Base-by-base conservation (phyloP, 805 yeast species). In the Wickerhamomyces canadensis region DNA sequence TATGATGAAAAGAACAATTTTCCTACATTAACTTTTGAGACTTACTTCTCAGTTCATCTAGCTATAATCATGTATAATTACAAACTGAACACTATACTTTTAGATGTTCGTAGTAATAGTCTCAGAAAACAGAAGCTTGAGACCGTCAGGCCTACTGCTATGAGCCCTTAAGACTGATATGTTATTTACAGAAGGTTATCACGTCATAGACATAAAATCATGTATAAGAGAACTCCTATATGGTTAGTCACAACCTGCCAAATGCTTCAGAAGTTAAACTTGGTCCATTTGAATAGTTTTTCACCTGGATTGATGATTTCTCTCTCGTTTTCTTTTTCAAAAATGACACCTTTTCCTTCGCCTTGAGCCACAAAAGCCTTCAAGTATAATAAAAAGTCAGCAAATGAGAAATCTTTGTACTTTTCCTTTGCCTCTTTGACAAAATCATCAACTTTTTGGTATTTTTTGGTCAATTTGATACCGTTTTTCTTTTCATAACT, bases 221-320 rank as follows among this genome's bases (percentile, higher is more conserved):
- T 8, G 11, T 11, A 11, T 22, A 22, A 22, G 8, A 8, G 8
- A 14, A 24, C n/a, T 24, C n/a, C n/a, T 28, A 28, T 13, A 28
- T 18, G 22, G 22, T 26, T n/a, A n/a, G n/a, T n/a, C n/a, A n/a
- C n/a, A n/a, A n/a, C n/a, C n/a, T n/a, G n/a, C n/a, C n/a, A n/a
- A n/a, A n/a, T n/a, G n/a, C n/a, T n/a, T 38, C 26, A 47, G 31
- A 41, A 34, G 12, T 19, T 24, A 31, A 41, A 65, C 39, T 58
- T 62, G 19, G 58, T 54, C 73, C 74, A 71, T 42, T 62, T 68
- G 64, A 68, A 71, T 26, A 62, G 39, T 2, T 61, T 52, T 50
- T 68, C 70, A 25, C 53, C 56, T 4, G 76, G 76, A 51, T 72
- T 72, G 39, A 72, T 55, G 19, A 67, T 43, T 48, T 72, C 76